These are phyloP conservation scores for Metschnikowia henanensis DNA, from an alignment of 805 yeast species.

Conservation along the genomic window DNA sequence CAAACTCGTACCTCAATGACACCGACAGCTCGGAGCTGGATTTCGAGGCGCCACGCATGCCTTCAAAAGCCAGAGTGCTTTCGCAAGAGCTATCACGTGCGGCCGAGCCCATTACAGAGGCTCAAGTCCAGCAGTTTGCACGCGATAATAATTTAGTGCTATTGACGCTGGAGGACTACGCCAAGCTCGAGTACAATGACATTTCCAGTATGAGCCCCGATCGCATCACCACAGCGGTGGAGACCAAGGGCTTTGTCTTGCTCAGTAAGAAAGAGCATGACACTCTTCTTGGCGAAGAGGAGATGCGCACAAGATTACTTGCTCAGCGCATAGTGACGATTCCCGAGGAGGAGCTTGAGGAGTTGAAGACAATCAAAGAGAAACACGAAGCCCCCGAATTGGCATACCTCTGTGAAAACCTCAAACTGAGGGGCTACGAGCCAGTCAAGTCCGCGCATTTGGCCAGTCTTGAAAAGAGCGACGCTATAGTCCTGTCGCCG, in stretches of 20 bases:
- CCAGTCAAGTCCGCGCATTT: slow-evolving; percentile 15
- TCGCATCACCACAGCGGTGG: slow-evolving; percentile 22
- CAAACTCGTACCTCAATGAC: slow-evolving; percentile 27
- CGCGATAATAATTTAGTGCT: slow-evolving; percentile 31
- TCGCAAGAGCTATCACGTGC: slow-evolving; percentile 20
- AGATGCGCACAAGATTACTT: slow-evolving; percentile 32
- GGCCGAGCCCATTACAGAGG: slow-evolving; percentile 16
- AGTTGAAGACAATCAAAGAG: slow-evolving; percentile 13
- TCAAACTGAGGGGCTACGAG: slow-evolving; percentile 19
- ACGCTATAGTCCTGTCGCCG: slow-evolving; percentile 21
- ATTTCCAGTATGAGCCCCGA: slow-evolving; percentile 24
- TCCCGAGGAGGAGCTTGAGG: slow-evolving; percentile 23
- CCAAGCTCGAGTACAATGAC: slow-evolving; percentile 28
- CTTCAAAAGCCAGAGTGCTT: slow-evolving; percentile 14
- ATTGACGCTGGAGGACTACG: slow-evolving; percentile 33
- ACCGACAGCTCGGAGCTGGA: slow-evolving; percentile 31
- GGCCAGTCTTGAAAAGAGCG: slow-evolving; percentile 14
- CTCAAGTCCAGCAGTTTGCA: slow-evolving; percentile 36
- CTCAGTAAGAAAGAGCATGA: slow-evolving; percentile 29
- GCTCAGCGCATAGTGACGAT: slow-evolving; percentile 35
- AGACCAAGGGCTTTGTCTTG: slow-evolving; percentile 29
- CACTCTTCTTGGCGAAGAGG: slow-evolving; percentile 30
- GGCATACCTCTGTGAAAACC: slow-evolving; percentile 22
- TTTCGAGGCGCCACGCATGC: slow-evolving; percentile 9
- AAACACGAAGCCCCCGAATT: slow-evolving; percentile 24